Evolutionary conservation across 306 rosid species (phyloP).

Genomic region (cucumber (Cucumis sativus)): Cucumber_9930_V3 NC_026659.2:23934001-23934500

Average conservation of each 20-base stretch:
- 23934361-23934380: no score
- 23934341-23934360: no score
- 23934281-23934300: background rate
- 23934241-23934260: background rate
- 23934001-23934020: background rate
- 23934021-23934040: background rate
- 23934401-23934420: no score
- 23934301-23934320: background rate
- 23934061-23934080: background rate
- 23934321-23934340: no score
- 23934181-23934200: background rate
- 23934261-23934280: background rate
- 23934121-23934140: background rate
- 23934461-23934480: no score
- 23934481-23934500: no score
- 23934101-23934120: conserved; percentile 3
- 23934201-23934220: background rate
- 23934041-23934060: background rate
- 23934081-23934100: background rate
- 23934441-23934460: no score
- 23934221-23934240: conserved; percentile 2
- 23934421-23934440: no score
- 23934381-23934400: no score
- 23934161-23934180: background rate
- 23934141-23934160: background rate